phyloP scores from a whole-genome alignment of 352 stramenopile genomes.

The Phytopythium litorale region DNA sequence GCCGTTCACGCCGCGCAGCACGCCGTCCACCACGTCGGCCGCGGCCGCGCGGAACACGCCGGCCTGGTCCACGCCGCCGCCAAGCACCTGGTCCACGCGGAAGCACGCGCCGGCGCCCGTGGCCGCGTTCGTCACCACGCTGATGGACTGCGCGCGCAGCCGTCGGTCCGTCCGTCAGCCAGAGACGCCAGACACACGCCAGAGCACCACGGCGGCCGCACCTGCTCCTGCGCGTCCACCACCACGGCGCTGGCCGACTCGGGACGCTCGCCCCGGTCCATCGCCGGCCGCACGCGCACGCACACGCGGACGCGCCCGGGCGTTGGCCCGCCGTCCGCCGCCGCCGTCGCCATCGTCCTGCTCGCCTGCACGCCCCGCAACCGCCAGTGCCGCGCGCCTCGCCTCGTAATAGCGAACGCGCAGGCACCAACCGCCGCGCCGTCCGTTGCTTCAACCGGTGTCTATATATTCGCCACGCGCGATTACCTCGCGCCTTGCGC shows the following conservation, averaged over 20 bases:
- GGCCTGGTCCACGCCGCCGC: constrained; percentile 32
- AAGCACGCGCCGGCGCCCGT: constrained; percentile 55
- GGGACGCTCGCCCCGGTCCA: constrained; percentile 1
- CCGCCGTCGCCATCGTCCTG: background rate
- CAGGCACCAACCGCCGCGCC: background rate
- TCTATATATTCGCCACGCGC: constrained; percentile 1
- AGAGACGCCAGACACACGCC: background rate
- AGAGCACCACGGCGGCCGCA: background rate
- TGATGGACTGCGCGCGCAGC: constrained; percentile 34
- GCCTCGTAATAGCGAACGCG: background rate
- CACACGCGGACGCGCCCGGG: constrained; percentile 66
- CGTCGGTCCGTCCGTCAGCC: background rate
- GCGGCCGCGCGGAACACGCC: constrained; percentile 44
- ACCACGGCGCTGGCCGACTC: constrained; percentile 23
- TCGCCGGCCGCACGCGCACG: constrained; percentile 52
- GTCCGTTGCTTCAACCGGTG: background rate
- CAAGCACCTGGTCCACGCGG: constrained; percentile 61
- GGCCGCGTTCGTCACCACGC: constrained; percentile 48
- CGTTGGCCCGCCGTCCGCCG: constrained; percentile 15
- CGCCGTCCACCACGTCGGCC: constrained; percentile 51
- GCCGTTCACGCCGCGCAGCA: constrained; percentile 69
- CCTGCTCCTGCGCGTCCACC: constrained; percentile 46
- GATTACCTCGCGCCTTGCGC: background rate
- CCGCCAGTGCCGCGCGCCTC: background rate
- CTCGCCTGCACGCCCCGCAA: background rate